Evolutionary conservation across 1,139 yeast species (phyloP).

Genomic region (Taphrina populina): DNA sequence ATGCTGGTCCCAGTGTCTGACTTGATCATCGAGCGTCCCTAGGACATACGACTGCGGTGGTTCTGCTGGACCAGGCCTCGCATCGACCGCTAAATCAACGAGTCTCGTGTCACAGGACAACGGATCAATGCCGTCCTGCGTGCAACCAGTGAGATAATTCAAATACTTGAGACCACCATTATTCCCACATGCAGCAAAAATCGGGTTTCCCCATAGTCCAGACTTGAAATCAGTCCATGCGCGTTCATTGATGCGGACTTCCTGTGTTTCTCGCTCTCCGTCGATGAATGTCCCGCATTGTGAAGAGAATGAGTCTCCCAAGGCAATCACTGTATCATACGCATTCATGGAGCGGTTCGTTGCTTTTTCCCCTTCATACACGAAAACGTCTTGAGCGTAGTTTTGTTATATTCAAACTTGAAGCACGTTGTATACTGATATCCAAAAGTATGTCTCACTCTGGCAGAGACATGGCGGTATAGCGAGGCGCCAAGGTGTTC

Average conservation of each 20-base stretch:
- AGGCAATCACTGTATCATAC: background rate
- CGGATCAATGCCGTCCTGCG: conserved; percentile 13
- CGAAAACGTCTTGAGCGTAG: too few relatives aligned
- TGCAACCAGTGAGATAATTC: conserved; percentile 8
- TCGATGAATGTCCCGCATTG: background rate
- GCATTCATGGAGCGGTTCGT: conserved; percentile 4
- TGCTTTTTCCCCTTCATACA: too few relatives aligned
- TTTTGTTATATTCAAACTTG: too few relatives aligned
- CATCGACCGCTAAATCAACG: conserved; percentile 1
- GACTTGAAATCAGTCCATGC: conserved; percentile 7
- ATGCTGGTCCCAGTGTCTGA: background rate
- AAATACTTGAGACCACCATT: conserved; percentile 1
- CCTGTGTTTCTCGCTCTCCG: background rate
- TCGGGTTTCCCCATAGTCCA: conserved; percentile 1
- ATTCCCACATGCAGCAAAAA: background rate
- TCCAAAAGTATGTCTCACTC: too few relatives aligned
- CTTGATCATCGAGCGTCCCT: background rate
- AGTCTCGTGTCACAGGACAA: conserved; percentile 8
- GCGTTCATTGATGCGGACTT: background rate
- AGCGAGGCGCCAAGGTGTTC: too few relatives aligned
- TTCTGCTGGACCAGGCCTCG: background rate
- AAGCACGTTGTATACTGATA: too few relatives aligned
- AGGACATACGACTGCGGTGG: background rate
- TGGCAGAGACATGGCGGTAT: too few relatives aligned
- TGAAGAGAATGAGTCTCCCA: conserved; percentile 8